These are phyloP conservation scores for Mycena metata DNA, from an alignment of 768 basidiomycete species.

Conservation along the genomic window DNA sequence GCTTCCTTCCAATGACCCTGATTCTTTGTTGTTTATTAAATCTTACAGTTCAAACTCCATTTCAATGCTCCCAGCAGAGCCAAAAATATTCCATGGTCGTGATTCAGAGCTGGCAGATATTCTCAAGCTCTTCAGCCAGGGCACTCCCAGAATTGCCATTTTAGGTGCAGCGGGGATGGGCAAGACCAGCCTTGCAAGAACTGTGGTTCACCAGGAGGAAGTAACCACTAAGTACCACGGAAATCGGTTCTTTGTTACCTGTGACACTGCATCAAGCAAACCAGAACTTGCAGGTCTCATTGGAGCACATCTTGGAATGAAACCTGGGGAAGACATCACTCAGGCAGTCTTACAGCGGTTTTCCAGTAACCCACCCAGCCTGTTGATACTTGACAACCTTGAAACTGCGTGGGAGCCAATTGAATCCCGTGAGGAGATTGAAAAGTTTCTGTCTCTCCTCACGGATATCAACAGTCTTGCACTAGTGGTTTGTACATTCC, in stretches of 20 bases:
- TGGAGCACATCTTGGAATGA: neutral
- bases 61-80: neutral
- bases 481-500: neutral
- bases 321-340: neutral
- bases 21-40: neutral
- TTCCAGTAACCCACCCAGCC: neutral
- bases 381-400: neutral
- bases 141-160: neutral
- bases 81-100: no score
- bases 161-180: neutral
- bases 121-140: neutral
- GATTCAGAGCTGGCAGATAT: neutral
- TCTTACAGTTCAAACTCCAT: neutral
- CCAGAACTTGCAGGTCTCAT: neutral
- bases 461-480: neutral
- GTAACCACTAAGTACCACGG: neutral
- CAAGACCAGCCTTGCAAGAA: neutral
- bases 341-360: neutral
- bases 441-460: neutral
- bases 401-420: neutral
- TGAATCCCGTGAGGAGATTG: neutral
- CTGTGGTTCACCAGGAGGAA: neutral
- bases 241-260: neutral
- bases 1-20: neutral
- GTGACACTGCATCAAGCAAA: slow-evolving; percentile 1